Conservation (phyloP, 192 early-diverging fungal genomes). For the Fimicolochytrium jonesii region DNA sequence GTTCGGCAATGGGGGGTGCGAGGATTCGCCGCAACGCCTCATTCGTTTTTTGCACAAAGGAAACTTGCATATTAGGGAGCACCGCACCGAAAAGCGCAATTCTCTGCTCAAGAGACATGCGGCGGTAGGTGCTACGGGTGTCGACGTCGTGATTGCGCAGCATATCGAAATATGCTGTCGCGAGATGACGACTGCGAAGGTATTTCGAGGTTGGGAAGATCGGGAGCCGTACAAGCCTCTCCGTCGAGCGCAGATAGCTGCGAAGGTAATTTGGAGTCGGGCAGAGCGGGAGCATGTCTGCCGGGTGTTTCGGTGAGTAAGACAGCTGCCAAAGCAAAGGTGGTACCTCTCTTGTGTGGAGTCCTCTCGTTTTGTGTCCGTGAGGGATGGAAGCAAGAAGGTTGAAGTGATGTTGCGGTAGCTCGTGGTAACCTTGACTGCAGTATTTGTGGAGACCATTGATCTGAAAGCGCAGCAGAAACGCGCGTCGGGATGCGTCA, state of each 20-base stretch:
- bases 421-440: too few species aligned
- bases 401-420: too few species aligned
- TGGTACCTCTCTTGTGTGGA: too few species aligned
- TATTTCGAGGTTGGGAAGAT: slow-evolving; percentile 1
- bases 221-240: slow-evolving; percentile 1
- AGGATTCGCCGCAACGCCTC: slow-evolving; percentile 2
- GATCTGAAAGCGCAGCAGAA: too few species aligned
- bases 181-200: not conserved
- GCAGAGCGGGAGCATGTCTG: slow-evolving; percentile 4
- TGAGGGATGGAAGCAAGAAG: too few species aligned
- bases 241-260: slow-evolving; percentile 4
- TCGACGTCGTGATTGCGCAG: slow-evolving; percentile 1
- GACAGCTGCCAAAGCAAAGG: slow-evolving; percentile 1
- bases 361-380: too few species aligned
- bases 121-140: slow-evolving; percentile 2
- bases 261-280: slow-evolving; percentile 1
- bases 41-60: slow-evolving; percentile 1
- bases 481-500: too few species aligned
- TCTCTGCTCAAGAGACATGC: slow-evolving; percentile 1
- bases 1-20: slow-evolving; percentile 3
- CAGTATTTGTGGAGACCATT: too few species aligned
- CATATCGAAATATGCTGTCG: slow-evolving; percentile 1
- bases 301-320: not conserved
- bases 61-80: slow-evolving; percentile 5
- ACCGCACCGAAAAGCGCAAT: slow-evolving; percentile 3